A percentile compares a stretch with the other conserved stretches of the same genome.
These are phyloP conservation scores for Tylopilus plumbeoviolaceoides DNA, from an alignment of 768 basidiomycete species.

Conservation along the genomic window DNA sequence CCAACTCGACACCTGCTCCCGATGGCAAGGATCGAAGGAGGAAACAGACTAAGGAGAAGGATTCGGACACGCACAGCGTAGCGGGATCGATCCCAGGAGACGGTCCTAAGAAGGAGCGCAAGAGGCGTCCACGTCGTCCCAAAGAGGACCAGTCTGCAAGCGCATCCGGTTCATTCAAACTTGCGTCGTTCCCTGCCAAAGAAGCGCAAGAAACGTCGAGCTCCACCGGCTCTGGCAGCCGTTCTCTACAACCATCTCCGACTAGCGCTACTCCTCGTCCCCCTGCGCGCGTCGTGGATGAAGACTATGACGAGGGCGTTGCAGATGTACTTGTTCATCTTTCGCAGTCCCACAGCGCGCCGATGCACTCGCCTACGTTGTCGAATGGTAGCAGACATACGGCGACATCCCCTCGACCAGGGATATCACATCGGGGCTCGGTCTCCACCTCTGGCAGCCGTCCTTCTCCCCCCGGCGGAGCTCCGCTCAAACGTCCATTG, in stretches of 20 bases:
- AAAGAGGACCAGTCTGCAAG: slow-evolving; percentile 43
- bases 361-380: slow-evolving; percentile 50
- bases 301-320: slow-evolving; percentile 94
- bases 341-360: slow-evolving; percentile 36
- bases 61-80: slow-evolving; percentile 34
- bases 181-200: slow-evolving; percentile 34
- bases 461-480: slow-evolving; percentile 53
- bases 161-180: slow-evolving; percentile 31
- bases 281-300: slow-evolving; percentile 72
- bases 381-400: slow-evolving; percentile 53
- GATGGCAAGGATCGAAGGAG: slow-evolving; percentile 47
- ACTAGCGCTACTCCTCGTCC: slow-evolving; percentile 56
- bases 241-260: slow-evolving; percentile 71
- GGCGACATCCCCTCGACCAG: slow-evolving; percentile 45
- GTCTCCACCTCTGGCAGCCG: slow-evolving; percentile 64
- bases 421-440: slow-evolving; percentile 56
- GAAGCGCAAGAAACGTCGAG: slow-evolving; percentile 60
- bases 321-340: slow-evolving; percentile 81
- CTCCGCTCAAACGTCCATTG: slow-evolving; percentile 59
- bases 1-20: slow-evolving; percentile 39
- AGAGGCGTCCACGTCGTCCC: slow-evolving; percentile 41
- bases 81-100: slow-evolving; percentile 34
- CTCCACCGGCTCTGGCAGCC: slow-evolving; percentile 57
- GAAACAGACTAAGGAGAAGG: slow-evolving; percentile 48
- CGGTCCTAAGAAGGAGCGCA: slow-evolving; percentile 54